Percentiles rank a stretch among this genome's conserved stretches.
Conservation (phyloP, 2,329 filamentous ascomycete species). For the Microsporum audouinii region DNA sequence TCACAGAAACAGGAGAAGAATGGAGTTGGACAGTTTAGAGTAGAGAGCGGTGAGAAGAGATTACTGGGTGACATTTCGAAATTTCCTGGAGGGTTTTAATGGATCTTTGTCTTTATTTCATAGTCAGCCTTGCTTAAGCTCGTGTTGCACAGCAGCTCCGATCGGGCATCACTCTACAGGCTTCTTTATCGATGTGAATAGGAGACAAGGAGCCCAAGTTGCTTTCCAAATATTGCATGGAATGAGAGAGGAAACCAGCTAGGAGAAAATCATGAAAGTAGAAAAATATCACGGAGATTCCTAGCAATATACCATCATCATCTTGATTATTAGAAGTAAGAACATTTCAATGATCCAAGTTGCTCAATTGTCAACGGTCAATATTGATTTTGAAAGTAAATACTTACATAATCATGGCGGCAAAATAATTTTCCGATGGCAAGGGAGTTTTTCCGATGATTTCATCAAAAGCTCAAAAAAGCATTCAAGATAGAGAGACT, state of each 20-base stretch:
- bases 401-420: neutral
- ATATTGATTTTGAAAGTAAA: neutral
- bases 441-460: neutral
- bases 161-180: neutral
- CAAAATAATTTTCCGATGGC: neutral
- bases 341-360: neutral
- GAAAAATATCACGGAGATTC: neutral
- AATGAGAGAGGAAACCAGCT: neutral
- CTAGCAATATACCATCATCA: neutral
- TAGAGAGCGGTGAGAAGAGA: neutral
- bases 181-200: slow-evolving; percentile 1
- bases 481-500: neutral
- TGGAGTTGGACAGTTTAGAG: neutral
- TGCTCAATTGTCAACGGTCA: neutral
- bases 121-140: neutral
- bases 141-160: neutral
- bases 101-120: neutral
- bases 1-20: neutral
- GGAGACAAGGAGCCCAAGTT: neutral
- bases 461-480: neutral
- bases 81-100: neutral
- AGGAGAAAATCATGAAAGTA: neutral
- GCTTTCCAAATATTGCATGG: neutral
- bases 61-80: neutral
- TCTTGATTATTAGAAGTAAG: neutral